phyloP scores from a whole-genome alignment of 768 basidiomycete genomes.

The Strobilomyces dryophilus region DNA sequence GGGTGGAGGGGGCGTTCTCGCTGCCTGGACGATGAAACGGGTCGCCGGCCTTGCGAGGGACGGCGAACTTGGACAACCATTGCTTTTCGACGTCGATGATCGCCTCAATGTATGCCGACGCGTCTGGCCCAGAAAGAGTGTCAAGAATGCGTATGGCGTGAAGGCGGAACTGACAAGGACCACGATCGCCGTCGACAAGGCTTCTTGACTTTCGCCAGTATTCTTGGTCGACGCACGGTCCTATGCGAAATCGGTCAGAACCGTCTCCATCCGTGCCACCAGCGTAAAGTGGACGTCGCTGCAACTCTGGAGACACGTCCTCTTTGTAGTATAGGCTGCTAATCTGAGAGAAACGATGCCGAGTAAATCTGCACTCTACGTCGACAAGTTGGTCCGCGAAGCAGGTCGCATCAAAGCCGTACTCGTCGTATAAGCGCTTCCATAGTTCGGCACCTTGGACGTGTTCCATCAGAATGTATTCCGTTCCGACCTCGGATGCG shows the following conservation, averaged over 20 bases:
- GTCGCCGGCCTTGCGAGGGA: not conserved
- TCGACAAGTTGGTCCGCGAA: constrained; percentile 19
- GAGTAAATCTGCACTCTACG: constrained; percentile 20
- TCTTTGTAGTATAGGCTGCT: constrained; percentile 36
- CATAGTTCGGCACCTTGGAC: constrained; percentile 20
- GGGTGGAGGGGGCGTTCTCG: constrained; percentile 1
- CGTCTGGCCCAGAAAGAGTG: not conserved
- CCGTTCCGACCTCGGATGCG: constrained; percentile 22
- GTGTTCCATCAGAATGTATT: constrained; percentile 36
- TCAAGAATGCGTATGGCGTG: not conserved
- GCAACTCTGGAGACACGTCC: constrained; percentile 17
- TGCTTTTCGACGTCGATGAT: constrained; percentile 1
- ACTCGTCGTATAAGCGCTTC: constrained; percentile 6
- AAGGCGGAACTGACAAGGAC: constrained; percentile 29
- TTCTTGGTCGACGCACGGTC: constrained; percentile 8
- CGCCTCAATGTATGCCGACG: not conserved
- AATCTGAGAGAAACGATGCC: constrained; percentile 25
- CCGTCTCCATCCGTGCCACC: constrained; percentile 31
- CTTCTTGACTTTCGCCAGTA: constrained; percentile 29
- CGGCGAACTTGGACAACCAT: not conserved
- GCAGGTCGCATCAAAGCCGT: not conserved
- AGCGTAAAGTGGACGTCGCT: constrained; percentile 10
- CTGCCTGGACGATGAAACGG: not conserved
- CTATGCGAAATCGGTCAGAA: constrained; percentile 16
- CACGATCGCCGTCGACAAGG: constrained; percentile 24